Base-by-base conservation (phyloP, 2,329 filamentous ascomycete genomes). In the Phialemonium atrogriseum region DNA sequence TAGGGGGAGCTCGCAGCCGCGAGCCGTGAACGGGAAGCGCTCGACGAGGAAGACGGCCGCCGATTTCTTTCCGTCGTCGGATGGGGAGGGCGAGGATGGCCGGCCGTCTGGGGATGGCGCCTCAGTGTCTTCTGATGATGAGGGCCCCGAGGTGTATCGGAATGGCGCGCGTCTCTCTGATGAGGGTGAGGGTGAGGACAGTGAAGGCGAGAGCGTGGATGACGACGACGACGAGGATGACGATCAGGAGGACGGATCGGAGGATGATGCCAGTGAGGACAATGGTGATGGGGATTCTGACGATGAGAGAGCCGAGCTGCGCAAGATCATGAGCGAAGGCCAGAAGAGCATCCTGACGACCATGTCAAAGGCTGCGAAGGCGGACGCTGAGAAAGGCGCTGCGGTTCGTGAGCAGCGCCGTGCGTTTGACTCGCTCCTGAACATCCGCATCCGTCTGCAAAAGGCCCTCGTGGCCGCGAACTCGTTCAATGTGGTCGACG, bases 381-480 rank as follows among this genome's bases (percentile, higher is more conserved):
- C 76, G 32, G 91, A 96, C 51, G 77, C 82, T 5, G 75, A 80
- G 24, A 96, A 96, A 57, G 91, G 91, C 10, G 62, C 73, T 33
- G 89, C 89, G 0, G 84, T 98, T 22, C 89, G 87, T 47, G 68
- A 78, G 35, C 91, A 98, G 59, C 77, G 87, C 31, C 80, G 80
- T 39, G 77, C 80, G 1, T 98, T 94, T 49, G 89, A 96, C 45
- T 76, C 84, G 1, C 73, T 96, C 1, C 70, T 98, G 19, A 94
- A 94, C 58, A 73, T 87, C 10, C 79, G 91, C 13, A 95, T 98
- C 50, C 84, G 89, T 38, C 62, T 98, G 12, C 93, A 98, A 55
- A 96, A 95, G 56, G 86, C 84, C 2, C 61, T 98, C 10, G 73
- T 91, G 11, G 80, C 84, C 0, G 74, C 80, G 16, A 95, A 95